Evolutionary conservation across 352 stramenopile species (phyloP), one percentile per base, ranked within the genome.

Genomic region (Phytophthora idaei): DNA sequence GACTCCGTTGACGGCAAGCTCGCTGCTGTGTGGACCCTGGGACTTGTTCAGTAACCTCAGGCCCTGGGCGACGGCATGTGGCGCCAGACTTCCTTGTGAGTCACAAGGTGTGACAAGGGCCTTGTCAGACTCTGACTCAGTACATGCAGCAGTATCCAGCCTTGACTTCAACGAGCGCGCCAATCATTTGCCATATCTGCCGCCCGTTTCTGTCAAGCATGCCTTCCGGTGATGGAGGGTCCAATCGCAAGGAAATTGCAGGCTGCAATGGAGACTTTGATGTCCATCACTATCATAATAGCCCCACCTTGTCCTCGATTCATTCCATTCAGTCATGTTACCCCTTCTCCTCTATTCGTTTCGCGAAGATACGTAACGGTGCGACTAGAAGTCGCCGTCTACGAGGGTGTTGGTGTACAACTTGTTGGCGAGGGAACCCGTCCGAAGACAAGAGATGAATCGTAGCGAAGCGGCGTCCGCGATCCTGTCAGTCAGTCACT

Each of bases 401-500:
- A 21, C 21, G 36, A 17, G 34, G 34, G 2, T 14, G 34, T 39
- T 21, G 21, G 21, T 21, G 21, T 21, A 21, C 21, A 21, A 21
- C 21, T 21, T 21, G 21, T 21, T 21, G 21, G 21, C 21, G 21
- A 21, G 21, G 21, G 21, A 21, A 21, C 21, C 21, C 21, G 21
- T 21, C 21, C 21, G 36, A 42, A 42, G 36, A 47, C 41, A 47
- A 27, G 14, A 12, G 3, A n/a, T 45, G 29, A 31, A 48, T 32
- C 21, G 21, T 21, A 42, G 36, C 29, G 61, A 64, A 65, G 47
- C 62, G 55, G 12, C 61, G 17, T 12, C 34, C 53, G 52, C 53
- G 59, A 69, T 65, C 59, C 61, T 52, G 5, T 15, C 42, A 29
- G 31, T 15, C n/a, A 15, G 8, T 42, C 62, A 70, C 47, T 70